Conservation (phyloP, 805 yeast genomes). For the Blastobotrys parvus region DNA sequence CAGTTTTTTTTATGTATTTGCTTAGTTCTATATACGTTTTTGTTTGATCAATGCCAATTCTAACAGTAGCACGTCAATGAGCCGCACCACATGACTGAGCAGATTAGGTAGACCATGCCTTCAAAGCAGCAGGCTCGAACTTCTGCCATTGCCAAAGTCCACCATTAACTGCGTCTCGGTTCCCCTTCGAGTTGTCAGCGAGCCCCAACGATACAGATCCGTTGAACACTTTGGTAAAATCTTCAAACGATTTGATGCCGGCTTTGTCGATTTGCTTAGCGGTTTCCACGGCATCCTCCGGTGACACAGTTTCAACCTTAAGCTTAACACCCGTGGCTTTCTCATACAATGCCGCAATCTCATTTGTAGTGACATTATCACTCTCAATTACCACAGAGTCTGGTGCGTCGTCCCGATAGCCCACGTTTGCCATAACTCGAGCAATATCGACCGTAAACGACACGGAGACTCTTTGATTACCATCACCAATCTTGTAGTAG, state of each 20-base stretch:
- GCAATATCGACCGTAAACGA: constrained; percentile 22
- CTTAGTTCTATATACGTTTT: no score
- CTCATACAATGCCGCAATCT: constrained; percentile 15
- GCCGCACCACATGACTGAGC: no score
- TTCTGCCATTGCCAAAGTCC: not conserved
- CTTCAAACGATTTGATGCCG: not conserved
- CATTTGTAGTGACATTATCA: constrained; percentile 11
- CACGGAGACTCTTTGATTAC: constrained; percentile 9
- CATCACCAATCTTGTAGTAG: constrained; percentile 11
- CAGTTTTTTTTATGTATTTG: no score
- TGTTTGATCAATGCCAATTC: no score
- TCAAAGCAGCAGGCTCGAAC: not conserved
- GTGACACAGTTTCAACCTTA: constrained; percentile 7
- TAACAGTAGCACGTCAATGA: no score
- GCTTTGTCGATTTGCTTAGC: not conserved
- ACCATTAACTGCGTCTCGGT: not conserved
- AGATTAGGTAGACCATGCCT: not conserved
- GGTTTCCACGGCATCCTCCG: constrained; percentile 4
- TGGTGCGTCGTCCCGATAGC: constrained; percentile 15
- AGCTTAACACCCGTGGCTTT: constrained; percentile 16
- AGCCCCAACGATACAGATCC: not conserved
- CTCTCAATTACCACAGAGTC: constrained; percentile 16
- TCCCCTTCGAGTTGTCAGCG: not conserved
- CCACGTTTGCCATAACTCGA: constrained; percentile 18
- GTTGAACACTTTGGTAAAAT: not conserved